Percentiles rank a stretch among this genome's conserved stretches.
Evolutionary conservation across 2,329 filamentous ascomycete genomes (phyloP).

Genomic region (Cladosporium sp.): DNA sequence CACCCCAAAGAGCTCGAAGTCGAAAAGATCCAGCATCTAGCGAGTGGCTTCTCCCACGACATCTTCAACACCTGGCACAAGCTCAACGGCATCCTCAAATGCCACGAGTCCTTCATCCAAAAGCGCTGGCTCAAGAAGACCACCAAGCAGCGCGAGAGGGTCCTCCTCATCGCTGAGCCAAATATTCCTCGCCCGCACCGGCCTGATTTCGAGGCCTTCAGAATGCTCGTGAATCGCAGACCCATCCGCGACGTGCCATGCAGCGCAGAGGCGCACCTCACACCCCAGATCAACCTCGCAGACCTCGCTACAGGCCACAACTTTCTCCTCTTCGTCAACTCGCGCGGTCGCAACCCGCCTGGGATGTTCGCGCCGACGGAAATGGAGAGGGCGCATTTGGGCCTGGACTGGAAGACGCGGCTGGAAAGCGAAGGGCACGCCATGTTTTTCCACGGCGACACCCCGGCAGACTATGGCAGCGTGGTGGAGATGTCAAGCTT

Average conservation of each 20-base stretch:
- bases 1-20: constrained; percentile 17
- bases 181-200: constrained; percentile 48
- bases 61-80: constrained; percentile 36
- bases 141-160: constrained; percentile 40
- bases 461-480: constrained; percentile 27
- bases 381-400: constrained; percentile 31
- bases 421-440: not conserved
- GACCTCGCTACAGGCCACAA: constrained; percentile 45
- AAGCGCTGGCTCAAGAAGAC: constrained; percentile 55
- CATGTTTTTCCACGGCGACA: constrained; percentile 23
- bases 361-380: constrained; percentile 48
- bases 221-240: constrained; percentile 19
- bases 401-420: constrained; percentile 18
- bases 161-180: constrained; percentile 49
- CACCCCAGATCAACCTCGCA: constrained; percentile 56
- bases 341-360: constrained; percentile 47
- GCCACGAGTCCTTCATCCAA: constrained; percentile 49
- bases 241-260: constrained; percentile 15
- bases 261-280: constrained; percentile 39
- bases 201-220: constrained; percentile 45
- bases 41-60: constrained; percentile 18
- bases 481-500: constrained; percentile 16
- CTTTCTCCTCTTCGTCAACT: constrained; percentile 50
- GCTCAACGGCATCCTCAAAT: constrained; percentile 42
- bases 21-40: constrained; percentile 22